Base-by-base conservation (phyloP, 2,329 filamentous ascomycete genomes). In the Aspergillus tubingensis region DNA sequence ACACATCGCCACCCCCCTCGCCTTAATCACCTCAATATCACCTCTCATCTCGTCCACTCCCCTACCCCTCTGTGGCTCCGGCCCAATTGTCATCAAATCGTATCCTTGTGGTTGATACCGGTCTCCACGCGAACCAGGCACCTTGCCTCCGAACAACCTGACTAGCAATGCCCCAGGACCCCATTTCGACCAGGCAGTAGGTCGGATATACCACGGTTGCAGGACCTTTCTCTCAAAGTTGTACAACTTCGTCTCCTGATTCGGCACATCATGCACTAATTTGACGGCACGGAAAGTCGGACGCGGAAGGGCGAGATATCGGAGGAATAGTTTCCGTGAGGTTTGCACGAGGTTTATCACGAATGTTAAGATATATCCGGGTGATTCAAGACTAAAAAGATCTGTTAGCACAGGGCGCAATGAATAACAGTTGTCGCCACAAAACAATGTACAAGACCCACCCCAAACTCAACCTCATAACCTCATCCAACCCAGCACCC, bases 171-270 rank as follows among this genome's bases (percentile, higher is more conserved):
- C 66, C 1, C 57, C 56, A 0, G 53, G 62, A 8, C 63, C 65
- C 64, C 65, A 71, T 47, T 62, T 62, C 3, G 65, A 65, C 58
- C 43, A 62, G 17, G 68, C 43, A 0, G 57, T 70, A 1, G 71
- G 66, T n/a, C 63, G 57, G 0, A 73, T 62, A 39, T 73, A 72
- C 67, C 67, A 73, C 0, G 71, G 70, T 13, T 72, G 65, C 0
- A 64, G 38, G 5, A 57, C 53, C 23, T 62, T 64, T n/a, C 64
- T 56, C 13, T 58, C 41, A 19, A 65, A 60, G 2, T 61, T 58
- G 19, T 64, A 69, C 6, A 63, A 48, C 3, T 44, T 57, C 3
- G 62, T 63, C 13, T 49, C 38, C 5, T 49, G 56, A 19, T 68
- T 62, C 15, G 66, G 60, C 0, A n/a, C 41, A 2, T 44, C 39